Base-by-base conservation (phyloP, 192 early-diverging fungal species). In the Chytriomyces sp. region DNA sequence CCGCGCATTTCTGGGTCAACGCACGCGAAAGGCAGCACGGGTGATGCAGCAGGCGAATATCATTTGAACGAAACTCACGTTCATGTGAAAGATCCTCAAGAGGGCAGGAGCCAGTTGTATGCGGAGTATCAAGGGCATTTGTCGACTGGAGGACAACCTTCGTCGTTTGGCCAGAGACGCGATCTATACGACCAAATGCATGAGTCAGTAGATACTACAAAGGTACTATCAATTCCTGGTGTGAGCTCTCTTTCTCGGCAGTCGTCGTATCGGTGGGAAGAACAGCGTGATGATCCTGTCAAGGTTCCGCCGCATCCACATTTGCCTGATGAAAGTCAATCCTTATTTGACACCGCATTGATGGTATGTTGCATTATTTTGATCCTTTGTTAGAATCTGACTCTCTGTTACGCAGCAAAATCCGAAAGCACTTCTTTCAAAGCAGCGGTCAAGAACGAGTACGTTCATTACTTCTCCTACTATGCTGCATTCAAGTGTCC, bases 391-490 rank as follows among this genome's bases (percentile, higher is more conserved):
- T 10, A 49, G 10, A n/a, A 49, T 49, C 12, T 49, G n/a, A n/a
- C 10, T n/a, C n/a, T 10, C n/a, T 10, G 0, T 49, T 49, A 10
- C 10, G 12, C 41, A 49, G 41, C 10, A 49, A 49, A 49, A 64
- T 4, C 63, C 63, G 12, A 64, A 64, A 44, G 6, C 17, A 19
- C 31, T 64, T n/a, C 63, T 64, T 32, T n/a, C 63, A n/a, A 40
- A 52, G 33, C 36, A 64, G 17, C 12, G 30, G 17, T 52, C 63
- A 5, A 19, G 44, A 39, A 25, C 44, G 5, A 31, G 19, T 5
- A 32, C 39, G 19, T n/a, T 33, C 10, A 28, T 36, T 5, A 33
- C 59, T 28, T 36, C 32, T 0, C 10, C 54, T 12, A 30, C 33
- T 5, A 33, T 30, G 36, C 19, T 14, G 5, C n/a, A 37, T 44